Evolutionary conservation across 1,139 yeast species (phyloP), one percentile per base, ranked within the genome.

Genomic region (Hyphopichia fennica): DNA sequence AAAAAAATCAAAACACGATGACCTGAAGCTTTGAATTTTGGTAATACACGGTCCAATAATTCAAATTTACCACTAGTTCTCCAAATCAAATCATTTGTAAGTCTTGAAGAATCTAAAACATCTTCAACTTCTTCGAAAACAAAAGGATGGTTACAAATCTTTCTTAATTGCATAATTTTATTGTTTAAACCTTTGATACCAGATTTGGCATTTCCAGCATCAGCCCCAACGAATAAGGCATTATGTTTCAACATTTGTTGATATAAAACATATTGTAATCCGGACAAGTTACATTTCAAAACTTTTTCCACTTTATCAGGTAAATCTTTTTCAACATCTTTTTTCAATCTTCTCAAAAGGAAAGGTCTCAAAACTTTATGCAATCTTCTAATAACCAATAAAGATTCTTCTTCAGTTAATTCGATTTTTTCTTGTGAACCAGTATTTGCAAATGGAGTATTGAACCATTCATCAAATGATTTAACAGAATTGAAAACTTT

Each of bases 291-390:
- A 72, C 99, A 93, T 66, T 93, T 93, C 57, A 93, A 79, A 37
- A 93, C 98, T 62, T 84, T 90, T 67, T 93, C 99, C 42, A 93
- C 88, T 71, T 93, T 93, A 60, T 89, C 91, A 2, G 99, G 99
- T 52, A 93, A 77, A 60, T 91, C 98, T 60, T 90, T 91, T 61
- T 93, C 99, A 32, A 93, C 99, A 71, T 93, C 99, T 63, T 90
- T 91, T 69, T 93, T 93, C 69, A 93, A 78, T 72, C 99, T 85
- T 69, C 99, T 83, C 56, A 93, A 74, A 54, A 93, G 73, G 77
- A 93, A 93, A 2, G 99, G 99, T 60, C 99, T 80, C 58, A 93
- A 76, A 19, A 93, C 99, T 63, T 93, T 93, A 65, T 93, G 99
- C 60, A 93, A 77, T 79, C 99, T 88, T 63, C 98, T 78, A 58